These are phyloP conservation scores for Torulaspora globosa DNA, from an alignment of 1,139 yeast species.

Conservation along the genomic window DNA sequence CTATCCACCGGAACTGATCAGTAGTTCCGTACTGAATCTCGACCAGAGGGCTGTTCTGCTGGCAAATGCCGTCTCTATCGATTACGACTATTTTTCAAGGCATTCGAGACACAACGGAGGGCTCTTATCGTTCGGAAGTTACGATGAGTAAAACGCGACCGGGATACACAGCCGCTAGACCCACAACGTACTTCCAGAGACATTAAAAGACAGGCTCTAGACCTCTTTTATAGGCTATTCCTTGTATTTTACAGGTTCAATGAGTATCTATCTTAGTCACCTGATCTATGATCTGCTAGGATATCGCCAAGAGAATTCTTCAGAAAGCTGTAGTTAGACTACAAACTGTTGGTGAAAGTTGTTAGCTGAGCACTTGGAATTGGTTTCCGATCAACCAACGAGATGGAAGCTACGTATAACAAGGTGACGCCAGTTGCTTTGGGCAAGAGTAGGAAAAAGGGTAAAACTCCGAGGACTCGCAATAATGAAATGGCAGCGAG, in stretches of 20 bases:
- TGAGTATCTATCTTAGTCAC: neutral
- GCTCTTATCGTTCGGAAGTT: slow-evolving; percentile 39
- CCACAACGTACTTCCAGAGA: neutral
- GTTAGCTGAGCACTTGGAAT: neutral
- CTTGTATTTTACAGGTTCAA: neutral
- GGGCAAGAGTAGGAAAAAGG: slow-evolving; percentile 9
- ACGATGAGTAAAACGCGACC: slow-evolving; percentile 28
- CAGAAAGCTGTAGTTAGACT: neutral
- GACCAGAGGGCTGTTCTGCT: slow-evolving; percentile 83
- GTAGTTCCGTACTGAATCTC: slow-evolving; percentile 45
- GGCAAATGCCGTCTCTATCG: slow-evolving; percentile 86
- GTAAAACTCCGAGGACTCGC: neutral
- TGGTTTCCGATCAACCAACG: neutral
- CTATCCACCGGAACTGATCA: slow-evolving; percentile 25
- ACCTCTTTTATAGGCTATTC: neutral
- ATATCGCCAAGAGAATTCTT: neutral
- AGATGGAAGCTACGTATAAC: slow-evolving; percentile 19
- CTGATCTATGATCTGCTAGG: neutral
- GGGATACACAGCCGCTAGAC: neutral
- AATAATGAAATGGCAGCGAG: neutral
- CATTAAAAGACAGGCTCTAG: neutral
- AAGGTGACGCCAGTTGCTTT: slow-evolving; percentile 17
- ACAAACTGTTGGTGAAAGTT: neutral
- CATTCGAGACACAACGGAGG: slow-evolving; percentile 60
- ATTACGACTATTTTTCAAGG: slow-evolving; percentile 90